phyloP scores from a whole-genome alignment of 495 filamentous ascomycete genomes.

The Xylaria sp. region DNA sequence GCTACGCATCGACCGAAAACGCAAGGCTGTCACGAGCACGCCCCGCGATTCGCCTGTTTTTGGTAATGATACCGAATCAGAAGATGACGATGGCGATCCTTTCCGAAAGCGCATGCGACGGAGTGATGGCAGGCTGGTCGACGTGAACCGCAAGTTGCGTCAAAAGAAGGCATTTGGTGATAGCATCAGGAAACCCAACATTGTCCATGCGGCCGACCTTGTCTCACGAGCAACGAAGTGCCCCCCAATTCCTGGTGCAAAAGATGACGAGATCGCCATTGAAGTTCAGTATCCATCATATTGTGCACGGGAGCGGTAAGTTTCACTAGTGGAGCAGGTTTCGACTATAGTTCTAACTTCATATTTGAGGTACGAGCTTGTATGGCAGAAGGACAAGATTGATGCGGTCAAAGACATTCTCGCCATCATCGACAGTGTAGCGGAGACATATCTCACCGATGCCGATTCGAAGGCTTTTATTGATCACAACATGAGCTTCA shows the following conservation, averaged over 20 bases:
- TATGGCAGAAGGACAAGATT: conserved; percentile 81
- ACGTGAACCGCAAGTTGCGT: conserved; percentile 65
- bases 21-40: conserved; percentile 40
- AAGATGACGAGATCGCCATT: conserved; percentile 61
- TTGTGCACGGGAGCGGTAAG: conserved; percentile 71
- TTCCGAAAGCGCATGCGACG: conserved; percentile 43
- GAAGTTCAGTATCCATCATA: conserved; percentile 76
- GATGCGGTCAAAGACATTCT: conserved; percentile 85
- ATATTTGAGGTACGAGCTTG: conserved; percentile 73
- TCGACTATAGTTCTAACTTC: conserved; percentile 32
- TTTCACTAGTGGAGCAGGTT: neutral
- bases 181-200: conserved; percentile 57
- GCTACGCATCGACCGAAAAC: conserved; percentile 37
- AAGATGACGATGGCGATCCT: conserved; percentile 35
- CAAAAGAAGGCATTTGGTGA: conserved; percentile 64
- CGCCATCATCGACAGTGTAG: conserved; percentile 75
- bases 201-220: conserved; percentile 73
- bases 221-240: conserved; percentile 59
- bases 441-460: conserved; percentile 74
- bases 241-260: conserved; percentile 53
- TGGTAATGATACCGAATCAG: conserved; percentile 38
- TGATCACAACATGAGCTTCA: conserved; percentile 75
- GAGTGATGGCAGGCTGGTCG: conserved; percentile 41
- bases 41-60: conserved; percentile 41
- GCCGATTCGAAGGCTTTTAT: conserved; percentile 69